Evolutionary conservation across 2,329 filamentous ascomycete species (phyloP).

Genomic region (Akanthomyces uredinophilus): DNA sequence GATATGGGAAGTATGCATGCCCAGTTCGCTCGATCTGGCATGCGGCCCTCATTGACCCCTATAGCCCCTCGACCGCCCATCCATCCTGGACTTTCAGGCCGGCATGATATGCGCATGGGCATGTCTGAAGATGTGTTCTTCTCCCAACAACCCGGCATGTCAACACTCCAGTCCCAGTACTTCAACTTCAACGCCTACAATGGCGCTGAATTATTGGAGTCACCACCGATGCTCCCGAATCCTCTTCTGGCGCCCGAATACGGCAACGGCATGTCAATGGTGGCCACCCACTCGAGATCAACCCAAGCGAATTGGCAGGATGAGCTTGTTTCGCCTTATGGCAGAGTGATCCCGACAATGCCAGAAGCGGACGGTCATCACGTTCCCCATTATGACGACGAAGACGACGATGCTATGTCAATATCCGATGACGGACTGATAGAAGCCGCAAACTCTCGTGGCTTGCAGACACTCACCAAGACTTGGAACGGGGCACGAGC

Average conservation of each 20-base stretch:
- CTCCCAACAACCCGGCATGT: constrained; percentile 1
- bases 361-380: neutral
- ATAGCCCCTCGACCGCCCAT: constrained; percentile 34
- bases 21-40: constrained; percentile 4
- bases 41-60: constrained; percentile 32
- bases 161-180: neutral
- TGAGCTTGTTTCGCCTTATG: neutral
- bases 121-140: constrained; percentile 10
- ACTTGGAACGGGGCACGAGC: constrained; percentile 33
- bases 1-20: constrained; percentile 26
- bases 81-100: neutral
- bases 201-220: neutral
- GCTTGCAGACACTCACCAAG: neutral
- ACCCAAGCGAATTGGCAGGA: neutral
- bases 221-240: neutral
- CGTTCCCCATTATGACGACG: constrained; percentile 5
- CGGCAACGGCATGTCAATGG: neutral
- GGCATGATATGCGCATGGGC: neutral
- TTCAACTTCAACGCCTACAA: constrained; percentile 11
- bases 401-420: constrained; percentile 16
- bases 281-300: neutral
- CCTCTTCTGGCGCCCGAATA: neutral
- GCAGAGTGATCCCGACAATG: neutral
- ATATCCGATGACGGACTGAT: constrained; percentile 14
- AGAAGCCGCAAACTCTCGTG: neutral